phyloP scores from a whole-genome alignment of 2,329 filamentous ascomycete species.

The Aureobasidium uvarum region DNA sequence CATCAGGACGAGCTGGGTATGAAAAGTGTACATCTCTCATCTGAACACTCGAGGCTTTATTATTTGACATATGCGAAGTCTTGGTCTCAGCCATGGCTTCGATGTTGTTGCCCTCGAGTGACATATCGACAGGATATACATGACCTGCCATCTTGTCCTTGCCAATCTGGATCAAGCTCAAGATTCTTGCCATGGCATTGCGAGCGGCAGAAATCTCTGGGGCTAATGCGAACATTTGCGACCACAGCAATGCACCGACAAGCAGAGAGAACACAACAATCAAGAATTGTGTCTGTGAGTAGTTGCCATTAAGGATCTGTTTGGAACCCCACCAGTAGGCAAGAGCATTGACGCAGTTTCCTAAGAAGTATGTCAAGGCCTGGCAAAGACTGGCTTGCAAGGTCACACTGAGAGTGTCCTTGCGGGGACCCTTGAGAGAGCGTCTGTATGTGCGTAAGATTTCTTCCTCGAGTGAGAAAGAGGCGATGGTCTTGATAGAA shows the following conservation, averaged over 20 bases:
- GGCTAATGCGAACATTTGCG: conserved; percentile 71
- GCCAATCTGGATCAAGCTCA: conserved; percentile 44
- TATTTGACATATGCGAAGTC: background rate
- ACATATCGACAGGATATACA: conserved; percentile 21
- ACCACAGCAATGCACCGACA: conserved; percentile 69
- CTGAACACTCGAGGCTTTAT: conserved; percentile 42
- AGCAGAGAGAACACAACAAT: conserved; percentile 70
- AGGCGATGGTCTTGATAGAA: conserved; percentile 54
- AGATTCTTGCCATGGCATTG: conserved; percentile 59
- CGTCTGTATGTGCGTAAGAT: conserved; percentile 39
- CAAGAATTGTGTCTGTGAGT: conserved; percentile 68
- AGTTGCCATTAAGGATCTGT: conserved; percentile 64
- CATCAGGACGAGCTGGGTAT: conserved; percentile 62
- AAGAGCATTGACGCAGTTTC: conserved; percentile 69
- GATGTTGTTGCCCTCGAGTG: conserved; percentile 32
- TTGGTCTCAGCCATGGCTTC: conserved; percentile 34
- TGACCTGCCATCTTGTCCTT: conserved; percentile 29
- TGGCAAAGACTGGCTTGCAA: conserved; percentile 50
- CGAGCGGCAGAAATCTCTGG: conserved; percentile 70
- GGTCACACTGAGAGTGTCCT: conserved; percentile 30
- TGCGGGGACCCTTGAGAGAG: conserved; percentile 30
- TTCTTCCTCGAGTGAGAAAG: conserved; percentile 53
- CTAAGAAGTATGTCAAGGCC: conserved; percentile 59
- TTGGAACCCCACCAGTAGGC: conserved; percentile 79
- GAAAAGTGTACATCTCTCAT: conserved; percentile 63